Percentiles rank a stretch among this genome's conserved stretches.
phyloP scores from a whole-genome alignment of 768 basidiomycete genomes.

The Neoboletus magnificus region DNA sequence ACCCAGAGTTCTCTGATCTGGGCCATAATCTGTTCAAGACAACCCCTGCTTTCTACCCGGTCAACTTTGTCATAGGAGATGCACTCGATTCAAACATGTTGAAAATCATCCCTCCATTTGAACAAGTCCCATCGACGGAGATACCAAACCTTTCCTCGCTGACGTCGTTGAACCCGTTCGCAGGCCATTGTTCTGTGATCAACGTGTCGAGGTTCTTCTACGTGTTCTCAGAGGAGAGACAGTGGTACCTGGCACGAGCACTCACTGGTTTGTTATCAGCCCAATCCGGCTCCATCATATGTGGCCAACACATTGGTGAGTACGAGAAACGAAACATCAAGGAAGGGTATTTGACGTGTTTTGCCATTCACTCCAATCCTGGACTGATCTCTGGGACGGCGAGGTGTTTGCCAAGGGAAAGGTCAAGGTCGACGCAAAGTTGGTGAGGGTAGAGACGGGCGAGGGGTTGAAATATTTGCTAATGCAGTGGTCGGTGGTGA shows the following conservation, averaged over 20 bases:
- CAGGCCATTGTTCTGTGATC: not conserved
- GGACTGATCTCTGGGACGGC: not conserved
- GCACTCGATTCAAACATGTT: not conserved
- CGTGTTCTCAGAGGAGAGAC: not conserved
- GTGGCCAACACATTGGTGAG: not conserved
- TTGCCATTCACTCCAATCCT: not conserved
- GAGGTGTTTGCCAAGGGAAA: not conserved
- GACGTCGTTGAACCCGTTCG: not conserved
- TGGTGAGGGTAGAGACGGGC: too few relatives aligned
- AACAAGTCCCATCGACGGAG: not conserved
- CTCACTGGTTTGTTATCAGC: not conserved
- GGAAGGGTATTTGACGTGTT: not conserved
- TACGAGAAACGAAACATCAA: not conserved
- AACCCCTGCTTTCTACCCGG: too few relatives aligned
- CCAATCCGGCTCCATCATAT: not conserved
- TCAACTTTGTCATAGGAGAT: too few relatives aligned
- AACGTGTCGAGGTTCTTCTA: not conserved
- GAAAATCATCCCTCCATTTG: too few relatives aligned
- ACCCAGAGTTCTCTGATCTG: too few relatives aligned
- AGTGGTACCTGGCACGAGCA: not conserved
- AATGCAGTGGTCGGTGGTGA: not conserved
- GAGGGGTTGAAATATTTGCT: not conserved
- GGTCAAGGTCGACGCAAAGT: too few relatives aligned
- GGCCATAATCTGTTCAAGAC: too few relatives aligned
- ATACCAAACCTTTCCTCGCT: not conserved